A percentile compares a stretch with the other conserved stretches of the same genome.
Conservation (phyloP, 805 yeast genomes). For the Zygosaccharomyces bailii region DNA sequence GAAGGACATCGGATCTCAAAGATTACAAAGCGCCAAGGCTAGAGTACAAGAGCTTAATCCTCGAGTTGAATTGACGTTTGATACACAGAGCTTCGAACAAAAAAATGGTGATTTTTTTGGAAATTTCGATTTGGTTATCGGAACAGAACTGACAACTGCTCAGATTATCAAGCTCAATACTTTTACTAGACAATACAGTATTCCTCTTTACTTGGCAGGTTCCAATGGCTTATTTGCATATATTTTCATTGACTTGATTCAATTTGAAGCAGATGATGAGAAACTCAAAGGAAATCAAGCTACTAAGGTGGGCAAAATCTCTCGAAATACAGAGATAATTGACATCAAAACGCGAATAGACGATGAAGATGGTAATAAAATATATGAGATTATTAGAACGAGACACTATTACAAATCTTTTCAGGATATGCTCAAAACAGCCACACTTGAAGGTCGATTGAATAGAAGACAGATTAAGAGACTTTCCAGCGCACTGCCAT, state of each 20-base stretch:
- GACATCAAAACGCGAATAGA: constrained; percentile 36
- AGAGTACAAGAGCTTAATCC: constrained; percentile 74
- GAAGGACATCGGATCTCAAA: constrained; percentile 51
- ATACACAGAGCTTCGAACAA: constrained; percentile 31
- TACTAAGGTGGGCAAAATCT: constrained; percentile 50
- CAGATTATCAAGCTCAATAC: constrained; percentile 50
- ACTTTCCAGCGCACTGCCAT: constrained; percentile 42
- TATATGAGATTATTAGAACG: constrained; percentile 39
- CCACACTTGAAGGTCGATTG: constrained; percentile 37
- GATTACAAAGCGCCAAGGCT: constrained; percentile 51
- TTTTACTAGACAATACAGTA: constrained; percentile 50
- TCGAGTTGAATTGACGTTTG: constrained; percentile 58
- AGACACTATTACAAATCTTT: constrained; percentile 40
- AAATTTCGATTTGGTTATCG: constrained; percentile 67
- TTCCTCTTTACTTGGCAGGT: constrained; percentile 67
- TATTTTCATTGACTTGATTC: constrained; percentile 72
- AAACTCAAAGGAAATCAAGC: constrained; percentile 47
- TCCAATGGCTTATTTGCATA: constrained; percentile 81
- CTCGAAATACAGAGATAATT: constrained; percentile 43
- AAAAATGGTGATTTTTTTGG: constrained; percentile 41
- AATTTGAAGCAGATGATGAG: constrained; percentile 54
- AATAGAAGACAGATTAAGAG: constrained; percentile 32
- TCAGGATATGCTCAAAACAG: constrained; percentile 36
- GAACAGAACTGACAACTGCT: constrained; percentile 53
- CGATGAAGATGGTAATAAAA: constrained; percentile 37